Evolutionary conservation across 371 early-diverging fungal species (phyloP).

Genomic region (Apophysomyces ossiformis): DNA sequence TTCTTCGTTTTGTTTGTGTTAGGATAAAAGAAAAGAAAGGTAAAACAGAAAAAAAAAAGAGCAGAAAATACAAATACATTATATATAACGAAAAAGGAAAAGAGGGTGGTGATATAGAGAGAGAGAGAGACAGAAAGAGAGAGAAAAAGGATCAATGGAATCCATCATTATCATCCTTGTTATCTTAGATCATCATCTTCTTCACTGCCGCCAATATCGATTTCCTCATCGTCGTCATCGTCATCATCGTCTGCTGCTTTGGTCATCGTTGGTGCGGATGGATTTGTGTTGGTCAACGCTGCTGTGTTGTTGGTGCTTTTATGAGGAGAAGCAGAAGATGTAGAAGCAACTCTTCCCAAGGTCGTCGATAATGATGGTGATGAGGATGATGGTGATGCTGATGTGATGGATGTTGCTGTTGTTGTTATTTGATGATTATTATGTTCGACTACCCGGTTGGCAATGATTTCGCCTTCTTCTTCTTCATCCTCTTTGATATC

Average conservation of each 20-base stretch:
- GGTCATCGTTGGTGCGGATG: not conserved
- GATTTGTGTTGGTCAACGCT: not conserved
- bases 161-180: not conserved
- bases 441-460: slow-evolving; percentile 25
- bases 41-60: not conserved
- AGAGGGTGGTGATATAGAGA: too few species aligned
- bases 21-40: too few species aligned
- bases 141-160: not conserved
- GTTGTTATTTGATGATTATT: slow-evolving; percentile 2
- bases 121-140: too few species aligned
- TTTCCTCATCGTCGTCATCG: slow-evolving; percentile 58
- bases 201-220: slow-evolving; percentile 70
- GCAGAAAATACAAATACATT: not conserved
- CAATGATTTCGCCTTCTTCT: slow-evolving; percentile 7
- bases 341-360: too few species aligned
- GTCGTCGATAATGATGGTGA: too few species aligned
- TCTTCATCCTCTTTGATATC: slow-evolving; percentile 13
- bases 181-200: slow-evolving; percentile 61
- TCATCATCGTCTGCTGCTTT: slow-evolving; percentile 38
- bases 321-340: not conserved
- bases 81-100: not conserved
- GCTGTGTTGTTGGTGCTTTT: not conserved
- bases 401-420: not conserved
- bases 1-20: too few species aligned
- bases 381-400: too few species aligned